phyloP scores from a whole-genome alignment of 768 basidiomycete species.

The Suillus cothurnatus region DNA sequence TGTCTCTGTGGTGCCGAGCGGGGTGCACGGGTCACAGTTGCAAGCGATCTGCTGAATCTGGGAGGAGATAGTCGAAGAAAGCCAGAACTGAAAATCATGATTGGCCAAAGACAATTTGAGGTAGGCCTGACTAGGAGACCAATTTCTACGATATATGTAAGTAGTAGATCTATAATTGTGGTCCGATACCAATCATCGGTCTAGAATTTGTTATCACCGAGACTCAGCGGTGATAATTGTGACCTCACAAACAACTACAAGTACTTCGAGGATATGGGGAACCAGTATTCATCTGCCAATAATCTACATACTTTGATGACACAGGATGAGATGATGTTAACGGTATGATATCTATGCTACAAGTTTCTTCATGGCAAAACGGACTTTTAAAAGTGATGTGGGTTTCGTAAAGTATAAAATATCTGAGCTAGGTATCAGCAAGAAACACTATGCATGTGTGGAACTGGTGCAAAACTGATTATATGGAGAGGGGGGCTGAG shows the following conservation, averaged over 20 bases:
- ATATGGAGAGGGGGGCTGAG: too few species aligned
- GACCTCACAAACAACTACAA: background rate
- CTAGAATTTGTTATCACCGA: background rate
- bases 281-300: background rate
- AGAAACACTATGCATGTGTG: background rate
- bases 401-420: background rate
- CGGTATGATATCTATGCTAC: background rate
- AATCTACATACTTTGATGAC: background rate
- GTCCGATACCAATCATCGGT: background rate
- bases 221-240: background rate
- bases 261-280: background rate
- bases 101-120: too few species aligned
- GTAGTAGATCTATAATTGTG: constrained; percentile 1
- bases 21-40: constrained; percentile 48
- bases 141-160: background rate
- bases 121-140: background rate
- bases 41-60: constrained; percentile 51
- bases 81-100: constrained; percentile 4
- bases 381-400: background rate
- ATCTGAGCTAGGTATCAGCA: background rate
- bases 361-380: background rate
- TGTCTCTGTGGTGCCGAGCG: constrained; percentile 43
- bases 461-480: background rate
- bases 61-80: constrained; percentile 14
- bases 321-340: too few species aligned